A percentile compares a stretch with the other conserved stretches of the same genome.
Conservation (phyloP, 2,329 filamentous ascomycete genomes). For the Diaporthe citriasiana region DNA sequence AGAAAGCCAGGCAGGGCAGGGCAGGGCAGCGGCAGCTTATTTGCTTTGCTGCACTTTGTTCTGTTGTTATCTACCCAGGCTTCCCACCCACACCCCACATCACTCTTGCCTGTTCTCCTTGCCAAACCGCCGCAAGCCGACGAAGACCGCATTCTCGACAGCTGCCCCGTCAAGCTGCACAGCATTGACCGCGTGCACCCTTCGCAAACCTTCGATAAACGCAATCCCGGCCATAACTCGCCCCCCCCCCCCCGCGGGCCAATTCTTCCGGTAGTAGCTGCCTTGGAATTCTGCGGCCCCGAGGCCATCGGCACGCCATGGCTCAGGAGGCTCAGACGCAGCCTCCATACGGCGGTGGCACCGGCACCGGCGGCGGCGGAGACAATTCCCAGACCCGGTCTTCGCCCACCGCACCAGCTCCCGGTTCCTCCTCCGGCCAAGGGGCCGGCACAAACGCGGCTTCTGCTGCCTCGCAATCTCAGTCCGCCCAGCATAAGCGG, state of each 20-base stretch:
- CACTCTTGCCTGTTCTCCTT: slow-evolving; percentile 21
- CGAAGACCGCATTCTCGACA: slow-evolving; percentile 37
- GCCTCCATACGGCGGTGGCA: slow-evolving; percentile 15
- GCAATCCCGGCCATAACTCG: slow-evolving; percentile 7
- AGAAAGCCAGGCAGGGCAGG: background rate
- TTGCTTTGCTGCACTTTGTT: background rate
- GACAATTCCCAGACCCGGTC: slow-evolving; percentile 39
- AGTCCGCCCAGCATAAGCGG: slow-evolving; percentile 66
- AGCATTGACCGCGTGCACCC: slow-evolving; percentile 34
- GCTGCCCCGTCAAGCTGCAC: slow-evolving; percentile 29
- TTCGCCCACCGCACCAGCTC: slow-evolving; percentile 36
- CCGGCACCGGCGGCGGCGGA: slow-evolving; percentile 11
- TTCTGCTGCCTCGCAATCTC: slow-evolving; percentile 42
- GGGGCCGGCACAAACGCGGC: slow-evolving; percentile 42
- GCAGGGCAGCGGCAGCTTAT: slow-evolving; percentile 9
- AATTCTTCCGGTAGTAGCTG: background rate
- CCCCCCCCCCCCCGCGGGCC: background rate
- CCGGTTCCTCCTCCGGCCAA: slow-evolving; percentile 41
- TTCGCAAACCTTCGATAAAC: slow-evolving; percentile 35
- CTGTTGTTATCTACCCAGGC: slow-evolving; percentile 26
- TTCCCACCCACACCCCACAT: slow-evolving; percentile 35
- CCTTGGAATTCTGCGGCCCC: slow-evolving; percentile 29
- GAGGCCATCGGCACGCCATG: slow-evolving; percentile 38
- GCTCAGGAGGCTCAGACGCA: slow-evolving; percentile 24
- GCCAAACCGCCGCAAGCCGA: slow-evolving; percentile 43